phyloP scores from a whole-genome alignment of 306 rosid genomes.

The Trifolium pratense region DNA sequence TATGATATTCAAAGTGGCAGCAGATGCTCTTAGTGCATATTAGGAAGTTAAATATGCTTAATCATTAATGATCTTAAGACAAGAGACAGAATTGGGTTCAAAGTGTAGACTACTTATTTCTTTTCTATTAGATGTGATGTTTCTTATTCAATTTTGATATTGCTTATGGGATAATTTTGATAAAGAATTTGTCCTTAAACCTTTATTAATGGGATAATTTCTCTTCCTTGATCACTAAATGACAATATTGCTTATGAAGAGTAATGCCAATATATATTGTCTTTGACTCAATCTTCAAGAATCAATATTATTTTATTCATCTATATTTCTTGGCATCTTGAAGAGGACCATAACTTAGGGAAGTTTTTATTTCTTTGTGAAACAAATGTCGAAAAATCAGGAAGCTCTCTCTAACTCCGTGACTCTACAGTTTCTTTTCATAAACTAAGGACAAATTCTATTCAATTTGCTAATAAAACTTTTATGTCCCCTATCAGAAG shows the following conservation, averaged over 20 bases:
- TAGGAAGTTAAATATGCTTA: not conserved
- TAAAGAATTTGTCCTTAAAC: no score
- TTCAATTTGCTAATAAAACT: not conserved
- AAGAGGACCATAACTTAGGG: constrained; percentile 24
- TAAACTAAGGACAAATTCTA: not conserved
- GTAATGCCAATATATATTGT: not conserved
- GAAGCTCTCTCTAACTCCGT: constrained; percentile 1
- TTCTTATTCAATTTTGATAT: constrained; percentile 16
- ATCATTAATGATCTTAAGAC: not conserved
- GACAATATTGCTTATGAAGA: not conserved
- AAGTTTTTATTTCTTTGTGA: constrained; percentile 7
- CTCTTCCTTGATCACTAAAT: not conserved
- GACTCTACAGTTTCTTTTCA: constrained; percentile 6
- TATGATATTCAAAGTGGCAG: no score
- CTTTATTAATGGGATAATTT: no score
- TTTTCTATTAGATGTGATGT: not conserved
- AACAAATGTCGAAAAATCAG: constrained; percentile 12
- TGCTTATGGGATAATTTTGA: no score
- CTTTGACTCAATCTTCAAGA: no score
- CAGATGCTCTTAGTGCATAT: no score
- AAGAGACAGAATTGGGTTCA: constrained; percentile 1
- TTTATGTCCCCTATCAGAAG: not conserved
- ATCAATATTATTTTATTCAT: not conserved
- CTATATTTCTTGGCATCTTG: not conserved
- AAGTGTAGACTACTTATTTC: not conserved